Evolutionary conservation across 2,329 filamentous ascomycete species (phyloP), one percentile per base, ranked within the genome.

Genomic region (Aspergillus sergii): DNA sequence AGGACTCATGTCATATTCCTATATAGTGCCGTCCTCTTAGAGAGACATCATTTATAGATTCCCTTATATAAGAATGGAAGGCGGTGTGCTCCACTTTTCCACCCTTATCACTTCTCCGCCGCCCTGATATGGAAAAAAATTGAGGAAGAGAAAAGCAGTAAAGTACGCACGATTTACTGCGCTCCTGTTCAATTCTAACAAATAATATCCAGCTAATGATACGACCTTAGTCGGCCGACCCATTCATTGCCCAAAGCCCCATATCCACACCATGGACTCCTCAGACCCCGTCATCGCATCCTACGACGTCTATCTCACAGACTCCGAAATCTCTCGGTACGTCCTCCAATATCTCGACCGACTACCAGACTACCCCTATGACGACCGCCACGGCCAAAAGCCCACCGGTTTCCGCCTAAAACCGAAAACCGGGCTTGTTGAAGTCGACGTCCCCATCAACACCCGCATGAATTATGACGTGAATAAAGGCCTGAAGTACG

Each of bases 301-400:
- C 66, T 98, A 97, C 85, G 87, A 92, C 74, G 88, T 98, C 77
- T 94, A 90, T 80, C 88, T 97, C 74, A 97, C 94, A 70, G 90
- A 92, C 26, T 81, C 85, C 23, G 86, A 91, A 53, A 84, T 88
- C 5, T 88, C 87, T 63, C 86, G 93, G 64, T 90, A 94, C 71
- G 86, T 98, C 66, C 86, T 99, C 53, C 94, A 98, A 81, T 96
- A 96, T 78, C 90, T 94, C 30, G 79, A 82, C 65, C 91, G 92
- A 66, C 83, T 84, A 45, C 83, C 87, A 62, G 83, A 86, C 46
- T 85, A 89, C 66, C 84, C 86, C 7, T 90, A 91, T 78, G 86
- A 86, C 60, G 83, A 86, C 26, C 74, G 79, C 14, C 79, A 81
- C 58, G 79, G 81, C 19, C 83, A 85, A 34, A 83, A 84, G 60